Base-by-base conservation (phyloP, 2,329 filamentous ascomycete species). In the Aureobasidium sp. region DNA sequence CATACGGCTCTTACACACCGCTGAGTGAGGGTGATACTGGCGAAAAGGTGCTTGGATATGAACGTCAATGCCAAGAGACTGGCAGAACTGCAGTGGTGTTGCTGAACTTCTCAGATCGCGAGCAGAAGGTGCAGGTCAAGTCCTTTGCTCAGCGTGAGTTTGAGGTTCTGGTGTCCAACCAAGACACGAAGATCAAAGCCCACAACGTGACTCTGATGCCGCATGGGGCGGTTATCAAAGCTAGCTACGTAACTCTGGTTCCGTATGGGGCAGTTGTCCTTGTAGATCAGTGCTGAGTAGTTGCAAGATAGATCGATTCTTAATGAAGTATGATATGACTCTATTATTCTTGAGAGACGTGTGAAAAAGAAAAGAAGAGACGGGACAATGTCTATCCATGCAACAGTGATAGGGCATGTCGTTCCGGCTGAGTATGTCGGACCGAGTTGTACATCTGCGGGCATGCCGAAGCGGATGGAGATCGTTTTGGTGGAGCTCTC, bases 91-190 rank as follows among this genome's bases (percentile, higher is more conserved):
- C 72, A 12, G 61, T 67, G 5, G 66, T 69, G n/a, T 39, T 67
- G 58, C 62, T 68, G 17, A 69, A 68, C 49, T 83, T 82, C 67
- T 79, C 77, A 0, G 72, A 69, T 1, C 68, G 74, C 25, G 69
- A 70, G 22, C 72, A 73, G 47, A 62, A 41, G 20, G 49, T 67
- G 4, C 47, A 62, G 15, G 59, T 63, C 7, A 42, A 56, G 37
- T 56, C 52, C 3, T 42, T 41, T 56, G 52, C 52, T 17, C 36
- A 42, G 15, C 53, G 51, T 12, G 63, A 65, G 44, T 67, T 65
- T 37, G 49, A 52, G 5, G 65, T 65, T 17, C 31, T 67, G 42
- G 47, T 62, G 0, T 67, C 65, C 25, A 68, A 68, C 48, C 65
- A 66, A 11, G 64, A 64, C 45, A 14, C 31, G 20, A 47, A 63